Conservation (phyloP, 164 flowering plant genomes). For the Piper betle region DNA sequence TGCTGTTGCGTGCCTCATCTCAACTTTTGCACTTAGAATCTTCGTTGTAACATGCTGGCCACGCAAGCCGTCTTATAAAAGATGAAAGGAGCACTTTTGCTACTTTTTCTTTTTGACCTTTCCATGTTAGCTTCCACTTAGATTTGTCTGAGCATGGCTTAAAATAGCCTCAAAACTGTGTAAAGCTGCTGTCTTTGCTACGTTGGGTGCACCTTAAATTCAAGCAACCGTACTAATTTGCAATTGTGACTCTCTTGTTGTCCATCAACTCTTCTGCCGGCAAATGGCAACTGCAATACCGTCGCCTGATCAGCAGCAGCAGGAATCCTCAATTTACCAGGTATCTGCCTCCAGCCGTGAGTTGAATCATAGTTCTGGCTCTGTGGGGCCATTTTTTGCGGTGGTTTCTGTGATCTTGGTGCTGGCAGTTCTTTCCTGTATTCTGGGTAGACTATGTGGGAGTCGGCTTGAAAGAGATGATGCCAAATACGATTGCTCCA, state of each 20-base stretch:
- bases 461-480: conserved; percentile 12
- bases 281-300: conserved; percentile 12
- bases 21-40: conserved; percentile 6
- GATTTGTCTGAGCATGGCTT: neutral
- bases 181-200: neutral
- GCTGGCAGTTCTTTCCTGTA: conserved; percentile 32
- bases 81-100: neutral
- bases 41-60: conserved; percentile 7
- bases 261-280: neutral
- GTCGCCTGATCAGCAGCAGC: conserved; percentile 20
- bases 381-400: conserved; percentile 43
- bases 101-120: conserved; percentile 10
- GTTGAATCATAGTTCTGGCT: conserved; percentile 21
- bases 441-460: conserved; percentile 25
- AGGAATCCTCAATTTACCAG: conserved; percentile 13
- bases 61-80: conserved; percentile 4
- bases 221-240: neutral
- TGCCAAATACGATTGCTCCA: conserved; percentile 15
- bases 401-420: conserved; percentile 37
- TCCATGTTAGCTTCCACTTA: conserved; percentile 11
- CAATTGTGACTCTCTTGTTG: neutral
- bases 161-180: neutral
- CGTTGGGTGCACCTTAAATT: neutral
- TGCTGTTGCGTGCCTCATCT: too few species aligned
- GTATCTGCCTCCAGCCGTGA: conserved; percentile 13